These are phyloP conservation scores for Kockovaella imperatae DNA, from an alignment of 768 basidiomycete species.

Conservation along the genomic window DNA sequence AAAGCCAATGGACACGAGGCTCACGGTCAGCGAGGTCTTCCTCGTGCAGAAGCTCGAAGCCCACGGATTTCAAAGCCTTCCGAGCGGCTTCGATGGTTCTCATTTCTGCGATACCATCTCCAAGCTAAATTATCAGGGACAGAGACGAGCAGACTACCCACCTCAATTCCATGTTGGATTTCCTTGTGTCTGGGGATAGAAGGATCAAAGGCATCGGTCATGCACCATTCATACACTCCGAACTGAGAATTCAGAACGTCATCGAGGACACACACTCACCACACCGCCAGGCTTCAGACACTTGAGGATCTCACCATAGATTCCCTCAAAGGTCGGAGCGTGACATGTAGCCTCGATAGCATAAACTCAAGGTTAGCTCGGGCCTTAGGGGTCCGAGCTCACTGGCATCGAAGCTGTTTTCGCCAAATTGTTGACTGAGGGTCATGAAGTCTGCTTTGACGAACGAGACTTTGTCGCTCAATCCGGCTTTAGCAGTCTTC, in stretches of 20 bases:
- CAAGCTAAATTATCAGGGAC: constrained; percentile 48
- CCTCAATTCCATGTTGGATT: constrained; percentile 80
- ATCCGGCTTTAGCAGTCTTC: constrained; percentile 69
- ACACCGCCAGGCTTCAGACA: constrained; percentile 93
- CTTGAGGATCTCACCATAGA: constrained; percentile 86
- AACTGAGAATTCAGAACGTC: constrained; percentile 52
- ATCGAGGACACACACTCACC: constrained; percentile 51
- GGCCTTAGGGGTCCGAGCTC: constrained; percentile 29
- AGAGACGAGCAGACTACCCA: constrained; percentile 7
- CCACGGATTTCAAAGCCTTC: constrained; percentile 70
- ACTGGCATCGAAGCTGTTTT: constrained; percentile 91
- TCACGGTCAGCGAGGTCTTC: constrained; percentile 86
- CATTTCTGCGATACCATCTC: constrained; percentile 98
- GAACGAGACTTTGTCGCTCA: constrained; percentile 69
- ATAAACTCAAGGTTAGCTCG: constrained; percentile 55
- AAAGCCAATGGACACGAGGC: constrained; percentile 51
- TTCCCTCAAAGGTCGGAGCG: constrained; percentile 89
- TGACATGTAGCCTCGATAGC: constrained; percentile 98
- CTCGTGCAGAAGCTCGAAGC: constrained; percentile 79
- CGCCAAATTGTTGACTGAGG: constrained; percentile 80
- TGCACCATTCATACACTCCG: constrained; percentile 98
- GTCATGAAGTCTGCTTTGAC: constrained; percentile 97
- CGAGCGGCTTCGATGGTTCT: constrained; percentile 63
- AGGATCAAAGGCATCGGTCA: constrained; percentile 89
- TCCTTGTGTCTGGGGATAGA: constrained; percentile 75